Conservation (phyloP, 2,329 filamentous ascomycete genomes). For the Neurospora sp. region DNA sequence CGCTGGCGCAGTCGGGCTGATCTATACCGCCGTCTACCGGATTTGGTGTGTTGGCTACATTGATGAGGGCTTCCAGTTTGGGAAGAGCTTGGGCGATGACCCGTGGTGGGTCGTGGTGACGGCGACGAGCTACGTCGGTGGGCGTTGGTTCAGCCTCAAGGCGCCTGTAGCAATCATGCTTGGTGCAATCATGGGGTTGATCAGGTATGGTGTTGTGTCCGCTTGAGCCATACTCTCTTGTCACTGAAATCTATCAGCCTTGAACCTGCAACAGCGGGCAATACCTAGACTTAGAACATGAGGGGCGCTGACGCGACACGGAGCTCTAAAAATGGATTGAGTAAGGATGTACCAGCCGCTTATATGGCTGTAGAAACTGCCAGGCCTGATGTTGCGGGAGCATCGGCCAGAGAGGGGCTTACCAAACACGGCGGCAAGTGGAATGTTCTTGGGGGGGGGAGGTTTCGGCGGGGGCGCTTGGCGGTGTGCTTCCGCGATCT, state of each 20-base stretch:
- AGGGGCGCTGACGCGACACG: background rate
- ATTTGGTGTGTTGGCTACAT: constrained; percentile 54
- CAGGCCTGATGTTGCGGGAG: background rate
- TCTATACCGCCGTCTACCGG: constrained; percentile 55
- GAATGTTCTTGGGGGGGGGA: no score
- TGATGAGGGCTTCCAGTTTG: constrained; percentile 35
- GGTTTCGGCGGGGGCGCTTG: no score
- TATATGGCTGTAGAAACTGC: background rate
- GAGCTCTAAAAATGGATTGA: background rate
- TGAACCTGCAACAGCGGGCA: background rate
- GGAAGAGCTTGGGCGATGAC: constrained; percentile 45
- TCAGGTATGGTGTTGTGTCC: constrained; percentile 34
- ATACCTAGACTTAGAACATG: background rate
- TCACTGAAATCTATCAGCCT: background rate
- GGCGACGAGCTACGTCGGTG: constrained; percentile 34
- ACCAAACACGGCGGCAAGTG: background rate
- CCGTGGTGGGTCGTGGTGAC: constrained; percentile 57
- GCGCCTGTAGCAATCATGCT: constrained; percentile 34
- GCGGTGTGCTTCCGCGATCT: background rate
- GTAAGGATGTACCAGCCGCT: background rate
- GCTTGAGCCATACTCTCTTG: background rate
- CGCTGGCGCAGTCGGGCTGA: constrained; percentile 49
- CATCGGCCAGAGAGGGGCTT: background rate
- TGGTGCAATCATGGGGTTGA: constrained; percentile 36
- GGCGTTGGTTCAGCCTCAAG: constrained; percentile 36